Evolutionary conservation across 257 asterid genomes (phyloP), one percentile per base, ranked within the genome.

Genomic region (Gentiana straminea): DNA sequence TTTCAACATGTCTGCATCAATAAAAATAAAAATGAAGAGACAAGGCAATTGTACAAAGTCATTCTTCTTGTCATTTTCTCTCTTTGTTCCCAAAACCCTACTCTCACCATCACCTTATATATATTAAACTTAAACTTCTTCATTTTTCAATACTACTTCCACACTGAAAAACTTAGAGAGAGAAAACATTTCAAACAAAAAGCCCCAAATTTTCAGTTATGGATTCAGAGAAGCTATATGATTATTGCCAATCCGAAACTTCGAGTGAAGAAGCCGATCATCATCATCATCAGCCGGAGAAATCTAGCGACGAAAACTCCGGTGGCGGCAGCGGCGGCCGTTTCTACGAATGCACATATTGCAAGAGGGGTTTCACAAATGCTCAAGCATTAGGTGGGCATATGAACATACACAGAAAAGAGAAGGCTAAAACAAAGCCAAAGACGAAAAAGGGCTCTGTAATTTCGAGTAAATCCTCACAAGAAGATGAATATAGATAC

Each of bases 311-410:
- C 5, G 65, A 66, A 33, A 47, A 36, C 37, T 7, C 44, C 7
- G 63, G 53, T 0, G 37, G n/a, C 7, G 39, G 75, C 13, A 59
- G 71, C 10, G 37, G n/a, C 7, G 39, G 75, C 13, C 63, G 71
- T 9, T 64, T 58, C 45, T 70, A 70, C 8, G 75, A 70, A 60
- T 72, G 77, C 51, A 52, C 15, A 35, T 72, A 43, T 24, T 72
- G 77, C 71, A 72, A 72, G 53, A 64, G 77, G 58, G 77, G 73
- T 1, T 72, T 72, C 68, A 72, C 64, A 12, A 67, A 60, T 38
- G 77, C 77, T 24, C 24, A 24, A 24, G 24, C 24, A 24, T 24
- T 24, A 24, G 24, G 24, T 24, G 24, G 24, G 24, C 77, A 71
- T 54, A 71, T 71, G 73, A 71, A 71, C 38, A 67, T 71, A 12